phyloP scores from a whole-genome alignment of 345 rosid species.

The Toxicodendron radicans region DNA sequence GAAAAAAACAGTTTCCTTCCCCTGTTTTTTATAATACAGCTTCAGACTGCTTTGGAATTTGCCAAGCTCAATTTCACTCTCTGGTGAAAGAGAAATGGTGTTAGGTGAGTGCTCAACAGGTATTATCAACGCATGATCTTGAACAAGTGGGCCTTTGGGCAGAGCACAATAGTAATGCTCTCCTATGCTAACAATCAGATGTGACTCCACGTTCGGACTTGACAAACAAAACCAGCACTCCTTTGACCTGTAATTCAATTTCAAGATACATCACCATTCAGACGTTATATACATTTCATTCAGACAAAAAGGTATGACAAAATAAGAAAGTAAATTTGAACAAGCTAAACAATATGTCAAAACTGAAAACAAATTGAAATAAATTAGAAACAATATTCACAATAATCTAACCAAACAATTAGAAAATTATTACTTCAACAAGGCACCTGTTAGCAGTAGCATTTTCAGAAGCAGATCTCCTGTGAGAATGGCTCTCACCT shows the following conservation, averaged over 20 bases:
- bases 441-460: conserved; percentile 41
- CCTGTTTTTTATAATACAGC: conserved; percentile 59
- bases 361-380: neutral
- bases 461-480: conserved; percentile 52
- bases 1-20: conserved; percentile 77
- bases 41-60: conserved; percentile 60
- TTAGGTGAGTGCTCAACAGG: conserved; percentile 75
- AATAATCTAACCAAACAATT: conserved; percentile 2
- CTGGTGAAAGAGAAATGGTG: conserved; percentile 55
- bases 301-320: neutral
- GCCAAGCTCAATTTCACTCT: conserved; percentile 63
- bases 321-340: conserved; percentile 11
- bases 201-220: conserved; percentile 74
- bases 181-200: conserved; percentile 69
- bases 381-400: conserved; percentile 15
- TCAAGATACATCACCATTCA: conserved; percentile 28
- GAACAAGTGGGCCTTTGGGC: conserved; percentile 81
- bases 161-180: conserved; percentile 82
- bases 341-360: neutral
- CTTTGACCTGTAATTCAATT: conserved; percentile 51
- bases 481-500: conserved; percentile 41
- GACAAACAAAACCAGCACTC: conserved; percentile 96
- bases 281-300: conserved; percentile 10
- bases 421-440: neutral
- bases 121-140: conserved; percentile 68